Evolutionary conservation across 179 eudicot genomes (phyloP).

Genomic region (Silene vulgaris): DNA sequence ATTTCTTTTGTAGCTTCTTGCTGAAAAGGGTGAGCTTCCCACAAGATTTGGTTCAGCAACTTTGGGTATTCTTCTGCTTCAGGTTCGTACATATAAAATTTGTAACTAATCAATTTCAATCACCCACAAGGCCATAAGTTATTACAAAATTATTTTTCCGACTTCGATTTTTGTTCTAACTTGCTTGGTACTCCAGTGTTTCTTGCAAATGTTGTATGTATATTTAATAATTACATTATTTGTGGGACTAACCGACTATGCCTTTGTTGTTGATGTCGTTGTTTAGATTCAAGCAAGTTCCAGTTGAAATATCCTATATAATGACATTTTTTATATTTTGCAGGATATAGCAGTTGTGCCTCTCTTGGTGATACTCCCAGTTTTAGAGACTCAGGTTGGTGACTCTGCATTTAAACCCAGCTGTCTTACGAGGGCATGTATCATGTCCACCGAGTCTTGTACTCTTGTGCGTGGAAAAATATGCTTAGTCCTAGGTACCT

Average conservation of each 20-base stretch:
- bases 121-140: background rate
- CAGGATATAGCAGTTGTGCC: constrained; percentile 99
- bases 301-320: background rate
- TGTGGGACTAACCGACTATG: too few relatives aligned
- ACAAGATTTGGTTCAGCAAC: constrained; percentile 97
- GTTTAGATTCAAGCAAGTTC: background rate
- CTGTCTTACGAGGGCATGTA: background rate
- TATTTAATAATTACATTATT: too few relatives aligned
- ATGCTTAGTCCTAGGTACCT: too few relatives aligned
- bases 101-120: constrained; percentile 16
- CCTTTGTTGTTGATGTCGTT: too few relatives aligned
- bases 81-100: constrained; percentile 40
- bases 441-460: too few relatives aligned
- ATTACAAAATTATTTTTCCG: background rate
- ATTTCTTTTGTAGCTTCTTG: constrained; percentile 70
- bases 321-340: constrained; percentile 27
- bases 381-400: constrained; percentile 87
- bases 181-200: background rate
- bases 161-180: background rate
- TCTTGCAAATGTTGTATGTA: background rate
- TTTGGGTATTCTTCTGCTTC: constrained; percentile 86
- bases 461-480: too few relatives aligned
- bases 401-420: background rate
- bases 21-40: constrained; percentile 97
- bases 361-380: constrained; percentile 95